Evolutionary conservation across 805 yeast genomes (phyloP).

Genomic region (Metschnikowia santaceciliae): DNA sequence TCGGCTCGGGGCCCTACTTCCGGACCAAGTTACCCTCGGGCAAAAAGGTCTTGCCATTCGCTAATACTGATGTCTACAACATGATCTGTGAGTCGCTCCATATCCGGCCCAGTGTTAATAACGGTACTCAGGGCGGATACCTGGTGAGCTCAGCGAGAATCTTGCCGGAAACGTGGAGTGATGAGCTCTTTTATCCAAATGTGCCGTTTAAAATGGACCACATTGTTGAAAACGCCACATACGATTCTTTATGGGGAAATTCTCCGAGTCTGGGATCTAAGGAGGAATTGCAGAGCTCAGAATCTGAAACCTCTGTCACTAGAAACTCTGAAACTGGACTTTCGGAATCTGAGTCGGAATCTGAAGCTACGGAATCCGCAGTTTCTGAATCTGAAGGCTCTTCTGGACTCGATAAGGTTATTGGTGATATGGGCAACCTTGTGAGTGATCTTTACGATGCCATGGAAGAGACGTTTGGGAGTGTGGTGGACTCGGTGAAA

Average conservation of each 20-base stretch:
- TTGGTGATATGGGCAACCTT: slow-evolving; percentile 12
- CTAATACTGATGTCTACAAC: slow-evolving; percentile 69
- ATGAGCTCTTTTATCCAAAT: slow-evolving; percentile 45
- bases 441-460: slow-evolving; percentile 17
- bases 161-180: slow-evolving; percentile 46
- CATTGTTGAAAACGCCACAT: slow-evolving; percentile 46
- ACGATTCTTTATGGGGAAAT: slow-evolving; percentile 41
- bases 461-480: slow-evolving; percentile 16
- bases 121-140: slow-evolving; percentile 42
- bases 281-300: no score
- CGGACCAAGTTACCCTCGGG: slow-evolving; percentile 24
- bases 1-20: slow-evolving; percentile 82
- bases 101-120: slow-evolving; percentile 51
- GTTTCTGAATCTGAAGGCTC: background rate
- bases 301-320: background rate
- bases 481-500: slow-evolving; percentile 15
- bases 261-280: no score
- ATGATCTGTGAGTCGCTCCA: slow-evolving; percentile 63
- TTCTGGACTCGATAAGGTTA: background rate
- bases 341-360: background rate
- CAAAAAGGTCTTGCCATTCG: slow-evolving; percentile 54
- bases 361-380: background rate
- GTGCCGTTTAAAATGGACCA: slow-evolving; percentile 45
- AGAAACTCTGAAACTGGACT: no score
- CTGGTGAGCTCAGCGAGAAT: slow-evolving; percentile 23